phyloP scores from a whole-genome alignment of 306 rosid genomes.

The Cucurbita ficifolia region DNA sequence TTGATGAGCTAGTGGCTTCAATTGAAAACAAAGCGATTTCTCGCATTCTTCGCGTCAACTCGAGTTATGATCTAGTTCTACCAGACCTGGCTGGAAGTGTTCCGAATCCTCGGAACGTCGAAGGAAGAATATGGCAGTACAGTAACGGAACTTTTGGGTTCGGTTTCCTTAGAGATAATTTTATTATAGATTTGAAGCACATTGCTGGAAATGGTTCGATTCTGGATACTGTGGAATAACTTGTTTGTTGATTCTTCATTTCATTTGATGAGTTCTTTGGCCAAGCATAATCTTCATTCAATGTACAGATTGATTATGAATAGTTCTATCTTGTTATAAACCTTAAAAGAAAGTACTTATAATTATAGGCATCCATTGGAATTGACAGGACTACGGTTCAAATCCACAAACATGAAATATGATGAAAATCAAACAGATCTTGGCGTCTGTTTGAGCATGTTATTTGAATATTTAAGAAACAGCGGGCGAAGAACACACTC shows the following conservation, averaged over 20 bases:
- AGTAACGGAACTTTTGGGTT: constrained; percentile 72
- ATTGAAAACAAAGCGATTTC: constrained; percentile 29
- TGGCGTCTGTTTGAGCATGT: constrained; percentile 24
- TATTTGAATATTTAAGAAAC: constrained; percentile 6
- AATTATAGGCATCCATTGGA: not conserved
- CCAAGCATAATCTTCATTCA: not conserved
- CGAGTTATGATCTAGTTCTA: constrained; percentile 56
- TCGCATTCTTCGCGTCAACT: constrained; percentile 49
- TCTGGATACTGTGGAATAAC: constrained; percentile 36
- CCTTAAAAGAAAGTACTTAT: not conserved
- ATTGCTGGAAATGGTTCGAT: constrained; percentile 43
- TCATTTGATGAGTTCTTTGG: not conserved
- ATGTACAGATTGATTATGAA: not conserved
- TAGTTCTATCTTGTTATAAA: not conserved
- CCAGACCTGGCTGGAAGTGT: constrained; percentile 35
- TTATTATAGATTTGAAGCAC: constrained; percentile 60
- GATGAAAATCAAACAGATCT: constrained; percentile 17
- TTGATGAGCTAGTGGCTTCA: constrained; percentile 22
- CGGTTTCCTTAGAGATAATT: constrained; percentile 65
- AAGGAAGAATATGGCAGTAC: constrained; percentile 89
- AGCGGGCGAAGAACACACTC: constrained; percentile 8
- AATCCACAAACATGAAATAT: not conserved
- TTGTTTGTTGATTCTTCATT: constrained; percentile 11
- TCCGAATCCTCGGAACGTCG: constrained; percentile 36
- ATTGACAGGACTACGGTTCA: not conserved